These are phyloP conservation scores for Candida ipomoeae DNA, from an alignment of 805 yeast genomes.

Conservation along the genomic window DNA sequence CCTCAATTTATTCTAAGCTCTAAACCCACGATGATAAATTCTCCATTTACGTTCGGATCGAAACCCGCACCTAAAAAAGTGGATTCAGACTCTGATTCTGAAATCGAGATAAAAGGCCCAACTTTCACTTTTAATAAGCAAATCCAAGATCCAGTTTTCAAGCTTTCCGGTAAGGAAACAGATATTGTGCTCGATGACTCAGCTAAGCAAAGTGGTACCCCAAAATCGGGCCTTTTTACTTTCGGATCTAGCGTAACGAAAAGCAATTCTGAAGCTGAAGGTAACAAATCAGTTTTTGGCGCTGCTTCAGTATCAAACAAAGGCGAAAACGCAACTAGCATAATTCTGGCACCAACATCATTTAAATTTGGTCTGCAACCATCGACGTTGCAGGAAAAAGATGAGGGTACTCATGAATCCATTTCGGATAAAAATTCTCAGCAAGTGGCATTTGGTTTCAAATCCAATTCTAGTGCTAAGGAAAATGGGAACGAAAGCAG, in stretches of 20 bases:
- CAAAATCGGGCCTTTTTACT: not conserved
- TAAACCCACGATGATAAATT: constrained; percentile 28
- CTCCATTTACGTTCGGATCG: constrained; percentile 38
- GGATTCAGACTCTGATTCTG: constrained; percentile 56
- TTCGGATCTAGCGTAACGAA: not conserved
- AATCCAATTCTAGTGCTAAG: not conserved
- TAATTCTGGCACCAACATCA: not conserved
- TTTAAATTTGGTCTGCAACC: not conserved
- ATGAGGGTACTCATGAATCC: not conserved
- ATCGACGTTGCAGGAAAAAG: not conserved
- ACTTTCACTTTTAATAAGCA: constrained; percentile 45
- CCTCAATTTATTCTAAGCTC: constrained; percentile 31
- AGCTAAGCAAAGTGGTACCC: not conserved
- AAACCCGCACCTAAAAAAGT: constrained; percentile 25
- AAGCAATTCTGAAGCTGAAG: not conserved
- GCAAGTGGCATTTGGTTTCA: not conserved
- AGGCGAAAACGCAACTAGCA: not conserved
- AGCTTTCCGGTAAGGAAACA: constrained; percentile 2
- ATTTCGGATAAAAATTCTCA: not conserved
- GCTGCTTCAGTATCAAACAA: not conserved
- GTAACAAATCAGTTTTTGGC: not conserved
- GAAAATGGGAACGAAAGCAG: not conserved
- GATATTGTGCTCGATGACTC: not conserved
- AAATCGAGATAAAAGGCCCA: constrained; percentile 71
- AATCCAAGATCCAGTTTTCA: constrained; percentile 34